Evolutionary conservation across 192 early-diverging fungal genomes (phyloP).

Genomic region (Phycomyces nitens): DNA sequence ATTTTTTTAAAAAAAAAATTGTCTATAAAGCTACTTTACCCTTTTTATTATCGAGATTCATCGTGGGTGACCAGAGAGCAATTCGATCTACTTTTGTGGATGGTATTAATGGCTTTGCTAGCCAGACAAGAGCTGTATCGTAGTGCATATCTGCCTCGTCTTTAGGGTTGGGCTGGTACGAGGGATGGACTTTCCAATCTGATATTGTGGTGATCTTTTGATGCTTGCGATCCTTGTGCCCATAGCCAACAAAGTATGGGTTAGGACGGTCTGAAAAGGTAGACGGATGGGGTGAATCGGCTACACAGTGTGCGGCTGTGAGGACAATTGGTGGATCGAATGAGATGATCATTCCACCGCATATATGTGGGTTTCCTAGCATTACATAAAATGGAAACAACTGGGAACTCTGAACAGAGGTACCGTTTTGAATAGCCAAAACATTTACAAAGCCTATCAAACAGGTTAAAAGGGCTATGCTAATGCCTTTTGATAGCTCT

Average conservation of each 20-base stretch:
- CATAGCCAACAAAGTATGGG: constrained; percentile 29
- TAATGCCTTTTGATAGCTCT: background rate
- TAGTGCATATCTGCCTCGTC: constrained; percentile 20
- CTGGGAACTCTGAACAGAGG: background rate
- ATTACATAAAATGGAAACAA: constrained; percentile 7
- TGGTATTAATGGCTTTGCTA: constrained; percentile 10
- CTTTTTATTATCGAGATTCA: background rate
- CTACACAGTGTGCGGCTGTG: constrained; percentile 18
- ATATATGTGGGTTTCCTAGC: constrained; percentile 5
- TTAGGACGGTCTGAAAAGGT: background rate
- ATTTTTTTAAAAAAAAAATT: background rate
- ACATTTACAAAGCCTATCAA: background rate
- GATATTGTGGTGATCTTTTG: constrained; percentile 11
- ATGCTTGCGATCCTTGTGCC: constrained; percentile 9
- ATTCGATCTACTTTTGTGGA: constrained; percentile 13
- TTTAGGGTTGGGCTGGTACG: constrained; percentile 1
- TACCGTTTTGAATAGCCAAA: background rate
- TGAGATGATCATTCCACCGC: constrained; percentile 14
- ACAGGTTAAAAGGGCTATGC: background rate
- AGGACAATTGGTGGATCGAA: constrained; percentile 11
- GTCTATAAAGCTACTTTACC: constrained; percentile 10
- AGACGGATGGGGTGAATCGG: background rate
- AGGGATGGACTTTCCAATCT: constrained; percentile 29
- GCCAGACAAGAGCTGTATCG: constrained; percentile 27
- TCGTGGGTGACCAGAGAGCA: constrained; percentile 11